Evolutionary conservation across 805 yeast genomes (phyloP), one percentile per base, ranked within the genome.

Genomic region (Lachancea nothofagi): DNA sequence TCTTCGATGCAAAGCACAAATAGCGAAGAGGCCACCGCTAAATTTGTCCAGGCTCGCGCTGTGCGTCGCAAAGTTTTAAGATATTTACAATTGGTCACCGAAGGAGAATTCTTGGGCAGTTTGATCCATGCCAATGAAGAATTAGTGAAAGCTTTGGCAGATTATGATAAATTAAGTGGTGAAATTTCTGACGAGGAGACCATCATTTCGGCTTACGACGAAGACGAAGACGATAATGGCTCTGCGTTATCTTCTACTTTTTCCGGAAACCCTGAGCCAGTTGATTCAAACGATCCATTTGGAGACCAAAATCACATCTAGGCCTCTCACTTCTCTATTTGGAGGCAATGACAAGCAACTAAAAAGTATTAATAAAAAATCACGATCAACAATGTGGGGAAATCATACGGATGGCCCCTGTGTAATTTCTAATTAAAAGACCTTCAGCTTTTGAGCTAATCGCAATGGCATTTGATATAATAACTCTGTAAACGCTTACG

Each of bases 41-140:
- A 76, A 40, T 90, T 90, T 55, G 82, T 85, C 43, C 72, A 78
- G 59, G 83, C 94, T 51, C 74, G 90, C 44, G 66, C 73, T 6
- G 73, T 83, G 38, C 76, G 98, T 58, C 72, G 95, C 44, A 80
- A 78, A 51, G 77, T 93, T 12, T 68, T 93, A 47, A 68, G 87
- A 46, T 88, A 88, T 57, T 70, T 93, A 48, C 97, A 93, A 62
- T 70, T 77, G 37, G 86, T 88, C 29, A 83, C 85, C 30, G 79
- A 78, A 43, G 97, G 89, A 47, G 95, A 86, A 53, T 83, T 78
- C 45, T 64, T 93, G 46, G 97, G 97, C n/a, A 74, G 86, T 31
- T 70, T 93, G 46, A 77, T 93, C 42, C 81, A 77, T 50, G 94
- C 96, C 32, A 93, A 93, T 57, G 98, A 93, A 52, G 89, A 86